These are phyloP conservation scores for Salix suchowensis DNA, from an alignment of 345 rosid genomes.

Conservation along the genomic window DNA sequence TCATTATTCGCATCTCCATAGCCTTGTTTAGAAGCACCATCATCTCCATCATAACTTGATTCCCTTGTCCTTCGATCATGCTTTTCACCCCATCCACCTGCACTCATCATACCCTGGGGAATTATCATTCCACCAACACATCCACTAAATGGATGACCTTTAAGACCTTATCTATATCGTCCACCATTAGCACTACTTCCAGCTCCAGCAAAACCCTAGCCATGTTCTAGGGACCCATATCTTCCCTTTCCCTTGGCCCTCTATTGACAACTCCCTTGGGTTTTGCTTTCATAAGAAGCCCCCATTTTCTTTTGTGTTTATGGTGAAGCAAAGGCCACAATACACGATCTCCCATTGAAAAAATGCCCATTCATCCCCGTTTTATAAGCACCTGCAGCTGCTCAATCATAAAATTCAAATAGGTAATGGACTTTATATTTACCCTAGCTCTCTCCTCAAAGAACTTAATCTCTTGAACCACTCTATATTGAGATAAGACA, in stretches of 20 bases:
- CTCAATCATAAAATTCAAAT: constrained; percentile 71
- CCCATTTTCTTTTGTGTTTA: constrained; percentile 63
- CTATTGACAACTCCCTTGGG: constrained; percentile 29
- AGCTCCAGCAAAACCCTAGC: constrained; percentile 59
- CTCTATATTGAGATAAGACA: constrained; percentile 60
- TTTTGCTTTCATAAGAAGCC: constrained; percentile 4
- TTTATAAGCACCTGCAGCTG: constrained; percentile 65
- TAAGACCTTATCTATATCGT: constrained; percentile 61
- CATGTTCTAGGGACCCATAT: constrained; percentile 61
- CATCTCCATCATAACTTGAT: constrained; percentile 69
- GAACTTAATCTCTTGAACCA: constrained; percentile 75
- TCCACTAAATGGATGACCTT: constrained; percentile 62
- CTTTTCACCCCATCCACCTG: constrained; percentile 74
- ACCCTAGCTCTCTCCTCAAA: constrained; percentile 89
- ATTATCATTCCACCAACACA: constrained; percentile 63
- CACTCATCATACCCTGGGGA: constrained; percentile 68
- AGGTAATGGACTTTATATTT: constrained; percentile 86
- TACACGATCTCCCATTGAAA: constrained; percentile 73
- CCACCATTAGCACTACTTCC: constrained; percentile 48
- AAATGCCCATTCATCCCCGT: constrained; percentile 71
- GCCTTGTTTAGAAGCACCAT: constrained; percentile 78
- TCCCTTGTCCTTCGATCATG: constrained; percentile 70
- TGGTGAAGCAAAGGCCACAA: constrained; percentile 78
- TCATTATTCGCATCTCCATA: constrained; percentile 69
- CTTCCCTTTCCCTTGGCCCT: constrained; percentile 56